Percentiles rank a stretch among this genome's conserved stretches.
Evolutionary conservation across 257 asterid genomes (phyloP).

Genomic region (Vinca minor): DNA sequence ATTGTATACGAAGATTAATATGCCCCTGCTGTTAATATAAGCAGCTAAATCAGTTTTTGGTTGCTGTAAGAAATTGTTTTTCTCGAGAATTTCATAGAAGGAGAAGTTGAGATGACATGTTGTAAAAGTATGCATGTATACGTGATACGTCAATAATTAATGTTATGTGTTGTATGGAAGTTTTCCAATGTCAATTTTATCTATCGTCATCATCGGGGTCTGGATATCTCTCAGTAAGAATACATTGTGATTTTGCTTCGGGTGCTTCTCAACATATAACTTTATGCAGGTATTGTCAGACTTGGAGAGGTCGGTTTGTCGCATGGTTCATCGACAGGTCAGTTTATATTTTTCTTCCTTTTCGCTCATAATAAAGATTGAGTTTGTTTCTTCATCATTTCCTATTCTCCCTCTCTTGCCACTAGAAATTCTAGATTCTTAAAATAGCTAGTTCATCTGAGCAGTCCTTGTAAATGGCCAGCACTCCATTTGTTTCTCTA

Average conservation of each 20-base stretch:
- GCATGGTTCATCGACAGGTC: slow-evolving; percentile 99
- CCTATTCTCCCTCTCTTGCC: background rate
- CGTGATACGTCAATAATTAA: background rate
- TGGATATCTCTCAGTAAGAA: background rate
- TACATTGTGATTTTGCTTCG: slow-evolving; percentile 5
- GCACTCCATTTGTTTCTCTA: background rate
- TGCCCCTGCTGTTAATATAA: background rate
- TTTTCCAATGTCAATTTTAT: slow-evolving; percentile 1
- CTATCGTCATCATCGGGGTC: background rate
- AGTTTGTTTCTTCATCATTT: background rate
- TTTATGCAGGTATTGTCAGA: slow-evolving; percentile 84
- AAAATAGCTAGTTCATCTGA: background rate
- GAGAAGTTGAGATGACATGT: too few species aligned
- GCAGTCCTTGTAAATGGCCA: background rate
- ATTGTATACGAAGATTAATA: background rate
- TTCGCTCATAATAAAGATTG: background rate
- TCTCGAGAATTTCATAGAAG: background rate
- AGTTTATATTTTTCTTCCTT: background rate
- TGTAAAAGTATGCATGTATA: background rate
- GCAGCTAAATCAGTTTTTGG: background rate
- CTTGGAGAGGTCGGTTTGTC: slow-evolving; percentile 97
- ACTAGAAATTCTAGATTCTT: background rate
- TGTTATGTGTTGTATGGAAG: background rate
- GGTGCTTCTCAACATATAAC: slow-evolving; percentile 11
- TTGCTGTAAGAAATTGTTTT: background rate